Percentiles rank a stretch among this genome's conserved stretches.
Evolutionary conservation across 768 basidiomycete species (phyloP).

Genomic region (Naematelia encephala): DNA sequence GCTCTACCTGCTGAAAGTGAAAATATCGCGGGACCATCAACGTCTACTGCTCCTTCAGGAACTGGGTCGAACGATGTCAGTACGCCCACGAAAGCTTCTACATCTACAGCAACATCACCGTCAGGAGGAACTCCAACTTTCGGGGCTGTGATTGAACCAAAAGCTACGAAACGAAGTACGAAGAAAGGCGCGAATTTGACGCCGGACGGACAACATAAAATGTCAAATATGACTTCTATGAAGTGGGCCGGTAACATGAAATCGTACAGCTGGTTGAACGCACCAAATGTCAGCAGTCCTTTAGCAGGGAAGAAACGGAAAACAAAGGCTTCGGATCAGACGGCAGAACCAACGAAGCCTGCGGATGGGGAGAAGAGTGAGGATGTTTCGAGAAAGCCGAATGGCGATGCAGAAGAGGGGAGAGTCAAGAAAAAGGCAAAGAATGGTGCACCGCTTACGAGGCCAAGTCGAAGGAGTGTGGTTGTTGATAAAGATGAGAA

Average conservation of each 20-base stretch:
- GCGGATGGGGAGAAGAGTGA: constrained; percentile 1
- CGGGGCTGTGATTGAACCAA: constrained; percentile 26
- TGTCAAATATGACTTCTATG: constrained; percentile 40
- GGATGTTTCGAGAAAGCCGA: constrained; percentile 3
- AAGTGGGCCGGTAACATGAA: constrained; percentile 28
- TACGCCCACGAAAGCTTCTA: not conserved
- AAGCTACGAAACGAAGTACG: constrained; percentile 7
- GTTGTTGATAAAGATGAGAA: not conserved
- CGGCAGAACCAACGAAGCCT: not conserved
- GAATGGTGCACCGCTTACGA: not conserved
- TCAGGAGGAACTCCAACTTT: constrained; percentile 23
- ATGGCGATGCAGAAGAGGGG: constrained; percentile 4
- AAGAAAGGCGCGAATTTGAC: constrained; percentile 29
- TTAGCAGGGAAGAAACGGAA: constrained; percentile 27
- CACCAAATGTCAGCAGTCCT: constrained; percentile 29
- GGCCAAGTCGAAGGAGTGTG: not conserved
- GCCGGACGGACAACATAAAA: constrained; percentile 35
- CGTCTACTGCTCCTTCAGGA: constrained; percentile 15
- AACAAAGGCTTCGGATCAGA: constrained; percentile 1
- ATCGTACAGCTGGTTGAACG: constrained; percentile 41
- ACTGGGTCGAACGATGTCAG: not conserved
- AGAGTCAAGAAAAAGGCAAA: constrained; percentile 12
- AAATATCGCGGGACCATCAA: constrained; percentile 14
- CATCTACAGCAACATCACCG: not conserved
- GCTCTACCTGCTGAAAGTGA: constrained; percentile 1